Evolutionary conservation across 148 eudicot species (phyloP), one percentile per base, ranked within the genome.

Genomic region (Gaultheria prostrata): DNA sequence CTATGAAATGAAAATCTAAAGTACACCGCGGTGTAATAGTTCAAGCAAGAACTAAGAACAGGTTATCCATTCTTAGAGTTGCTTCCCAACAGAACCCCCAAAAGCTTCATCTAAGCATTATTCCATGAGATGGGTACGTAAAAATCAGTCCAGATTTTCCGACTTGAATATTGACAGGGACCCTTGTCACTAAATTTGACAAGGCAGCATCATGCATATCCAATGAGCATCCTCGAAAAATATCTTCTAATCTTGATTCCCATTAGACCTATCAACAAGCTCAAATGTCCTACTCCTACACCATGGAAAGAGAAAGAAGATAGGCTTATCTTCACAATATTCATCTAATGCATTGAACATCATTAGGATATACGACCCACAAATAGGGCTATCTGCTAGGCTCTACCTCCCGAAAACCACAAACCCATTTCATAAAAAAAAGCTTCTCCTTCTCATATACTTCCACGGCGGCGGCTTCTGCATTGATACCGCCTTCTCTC

Each of bases 171-270:
- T 94, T 95, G 76, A 94, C 91, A 8, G 99, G 98, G 83, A 97
- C 93, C 86, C 87, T 97, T 63, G 89, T 46, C 48, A 97, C 99
- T 6, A 98, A 93, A 86, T 94, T 97, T 30, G 98, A 89, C 72
- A 97, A 87, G 54, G 99, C 98, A 81, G 99, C 99, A 88, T 97
- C 99, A 17, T 94, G 99, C 99, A 97, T 97, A 86, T 97, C 99
- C 86, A 97, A 97, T 6, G 99, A 95, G 24, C 91, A 92, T 46
- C 99, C 99, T 59, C 76, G 86, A 79, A 97, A 94, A 80, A 94
- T 89, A 83, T 92, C 95, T 88, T 97, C 98, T 51, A 97, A 84
- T 83, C 99, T 92, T 63, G 92, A 90, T 71, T 97, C 99, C 99
- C 99, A 97, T 86, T 98, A 46, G 97, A 98, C 49, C 99, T 98